Base-by-base conservation (phyloP, 768 basidiomycete genomes). In the Tricholoma furcatifolium region DNA sequence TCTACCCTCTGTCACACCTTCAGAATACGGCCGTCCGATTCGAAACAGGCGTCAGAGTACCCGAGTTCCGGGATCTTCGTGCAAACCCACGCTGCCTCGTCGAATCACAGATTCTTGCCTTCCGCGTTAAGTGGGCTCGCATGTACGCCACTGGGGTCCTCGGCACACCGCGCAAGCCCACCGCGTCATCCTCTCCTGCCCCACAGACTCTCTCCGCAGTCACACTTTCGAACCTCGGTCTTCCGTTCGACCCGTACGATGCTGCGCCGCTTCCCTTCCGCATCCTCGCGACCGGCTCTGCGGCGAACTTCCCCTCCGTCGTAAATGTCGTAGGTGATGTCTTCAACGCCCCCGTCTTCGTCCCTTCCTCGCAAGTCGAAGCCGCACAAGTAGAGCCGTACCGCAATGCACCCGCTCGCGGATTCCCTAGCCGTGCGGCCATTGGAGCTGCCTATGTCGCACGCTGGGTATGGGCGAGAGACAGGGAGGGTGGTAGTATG, bases 31-130 rank as follows among this genome's bases (percentile, higher is more conserved):
- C 35, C 24, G 91, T 81, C 70, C 85, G 91, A 17, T 93, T 93
- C 68, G 91, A 93, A 67, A 91, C 86, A 0, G 91, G 91, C 17
- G 79, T 93, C 67, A 90, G 91, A 65, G 91, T 92, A 46, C 85
- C 83, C 58, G 91, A 93, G 66, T 93, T 93, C 72, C 82, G 90
- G 21, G 91, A 93, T 66, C 80, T 93, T 18, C 85, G 91, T 27
- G 91, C 91, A 11, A 93, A 93, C 70, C 91, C 91, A 0, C 82
- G 91, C 15, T 92, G 90, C 70, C 80, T 93, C 20, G 72, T 93
- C 39, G 91, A 93, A 69, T 86, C 83, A 55, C 91, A 93, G 61
- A 70, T 88, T 21, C 78, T 93, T 32, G 82, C 87, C 15, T 87
- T 93, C 75, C 84, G 91, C 21, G 84, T 90, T 38, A 87, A 88